Percentiles rank a stretch among this genome's conserved stretches.
phyloP scores from a whole-genome alignment of 1,139 yeast species.

The Geotrichum cucujoidarum region DNA sequence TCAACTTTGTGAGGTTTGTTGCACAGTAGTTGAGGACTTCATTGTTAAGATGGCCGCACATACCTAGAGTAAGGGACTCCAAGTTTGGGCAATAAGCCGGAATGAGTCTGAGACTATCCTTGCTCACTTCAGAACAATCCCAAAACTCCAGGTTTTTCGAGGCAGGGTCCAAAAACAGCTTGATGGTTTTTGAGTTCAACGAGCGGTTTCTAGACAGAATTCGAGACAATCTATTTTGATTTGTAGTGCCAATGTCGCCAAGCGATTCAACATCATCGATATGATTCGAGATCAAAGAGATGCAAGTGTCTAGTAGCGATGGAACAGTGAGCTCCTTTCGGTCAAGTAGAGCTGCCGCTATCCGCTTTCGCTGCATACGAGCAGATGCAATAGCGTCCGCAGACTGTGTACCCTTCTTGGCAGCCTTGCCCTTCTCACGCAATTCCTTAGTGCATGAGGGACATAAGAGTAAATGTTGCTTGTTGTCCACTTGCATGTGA shows the following conservation, averaged over 20 bases:
- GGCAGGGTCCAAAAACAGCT: constrained; percentile 63
- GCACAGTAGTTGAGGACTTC: constrained; percentile 63
- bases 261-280: constrained; percentile 72
- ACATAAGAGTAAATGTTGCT: constrained; percentile 43
- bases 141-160: constrained; percentile 62
- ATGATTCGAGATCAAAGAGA: constrained; percentile 60
- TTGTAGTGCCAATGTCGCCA: constrained; percentile 71
- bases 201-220: constrained; percentile 80
- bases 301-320: constrained; percentile 75
- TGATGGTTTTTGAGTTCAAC: constrained; percentile 62
- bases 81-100: constrained; percentile 77
- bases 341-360: constrained; percentile 81
- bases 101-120: constrained; percentile 60
- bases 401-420: constrained; percentile 30
- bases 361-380: constrained; percentile 65
- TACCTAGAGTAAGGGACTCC: constrained; percentile 60
- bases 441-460: constrained; percentile 52
- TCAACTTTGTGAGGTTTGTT: constrained; percentile 52
- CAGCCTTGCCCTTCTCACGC: constrained; percentile 40
- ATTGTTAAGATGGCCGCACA: constrained; percentile 91
- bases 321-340: constrained; percentile 58
- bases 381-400: constrained; percentile 52
- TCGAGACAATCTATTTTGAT: constrained; percentile 60
- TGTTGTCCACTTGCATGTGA: constrained; percentile 9
- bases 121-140: constrained; percentile 83